A percentile compares a stretch with the other conserved stretches of the same genome.
Conservation (phyloP, 2,329 filamentous ascomycete genomes). For the Microsporum audouinii region DNA sequence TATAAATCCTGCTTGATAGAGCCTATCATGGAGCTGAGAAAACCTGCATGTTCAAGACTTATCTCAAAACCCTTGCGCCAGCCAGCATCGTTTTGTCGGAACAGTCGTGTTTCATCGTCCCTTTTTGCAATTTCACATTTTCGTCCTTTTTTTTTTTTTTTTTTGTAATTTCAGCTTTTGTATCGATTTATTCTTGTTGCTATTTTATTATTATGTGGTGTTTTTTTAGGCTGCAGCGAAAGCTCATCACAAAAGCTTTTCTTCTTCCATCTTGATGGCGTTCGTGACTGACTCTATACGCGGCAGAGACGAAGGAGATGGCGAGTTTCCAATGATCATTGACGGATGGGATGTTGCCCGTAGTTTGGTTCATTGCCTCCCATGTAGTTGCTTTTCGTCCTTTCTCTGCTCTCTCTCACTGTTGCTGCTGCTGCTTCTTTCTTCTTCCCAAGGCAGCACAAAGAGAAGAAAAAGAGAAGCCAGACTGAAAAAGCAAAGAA, state of each 20-base stretch:
- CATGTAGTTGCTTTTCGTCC: neutral
- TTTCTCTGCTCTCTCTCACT: neutral
- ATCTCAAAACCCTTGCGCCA: neutral
- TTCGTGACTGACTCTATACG: neutral
- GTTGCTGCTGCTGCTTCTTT: neutral
- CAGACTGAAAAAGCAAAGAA: neutral
- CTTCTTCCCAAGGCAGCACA: slow-evolving; percentile 6
- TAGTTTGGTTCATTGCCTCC: neutral
- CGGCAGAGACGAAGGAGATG: neutral
- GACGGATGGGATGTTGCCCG: neutral
- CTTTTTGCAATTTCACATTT: slow-evolving; percentile 3
- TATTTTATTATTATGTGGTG: too few species aligned
- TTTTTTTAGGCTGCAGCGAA: neutral
- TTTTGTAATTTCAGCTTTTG: neutral
- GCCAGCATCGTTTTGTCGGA: neutral
- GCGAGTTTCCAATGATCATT: neutral
- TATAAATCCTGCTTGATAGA: neutral
- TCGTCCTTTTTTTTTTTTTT: neutral
- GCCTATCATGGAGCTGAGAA: neutral
- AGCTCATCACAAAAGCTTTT: neutral
- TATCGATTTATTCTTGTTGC: neutral
- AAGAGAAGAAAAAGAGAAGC: slow-evolving; percentile 9
- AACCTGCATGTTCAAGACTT: neutral
- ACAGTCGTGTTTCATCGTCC: slow-evolving; percentile 4
- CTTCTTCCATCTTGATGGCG: neutral